Evolutionary conservation across 2,329 filamentous ascomycete species (phyloP).

Genomic region (Penicillium sp.): DNA sequence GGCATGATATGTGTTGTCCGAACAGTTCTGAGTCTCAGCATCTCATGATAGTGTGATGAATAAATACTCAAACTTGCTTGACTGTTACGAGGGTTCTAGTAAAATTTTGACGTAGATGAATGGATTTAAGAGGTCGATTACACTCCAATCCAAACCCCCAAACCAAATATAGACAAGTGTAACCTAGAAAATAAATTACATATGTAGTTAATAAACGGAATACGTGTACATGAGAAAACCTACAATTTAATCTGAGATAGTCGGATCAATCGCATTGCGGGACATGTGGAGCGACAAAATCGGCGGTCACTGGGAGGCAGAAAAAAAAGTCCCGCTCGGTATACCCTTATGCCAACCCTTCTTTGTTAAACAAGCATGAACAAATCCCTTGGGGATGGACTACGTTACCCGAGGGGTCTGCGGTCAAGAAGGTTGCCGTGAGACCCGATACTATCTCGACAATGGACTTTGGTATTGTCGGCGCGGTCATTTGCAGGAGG

Average conservation of each 20-base stretch:
- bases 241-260: background rate
- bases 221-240: background rate
- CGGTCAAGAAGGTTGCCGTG: slow-evolving; percentile 65
- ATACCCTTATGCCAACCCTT: background rate
- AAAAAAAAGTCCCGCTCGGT: slow-evolving; percentile 20
- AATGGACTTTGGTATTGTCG: slow-evolving; percentile 76
- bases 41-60: slow-evolving; percentile 41
- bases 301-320: slow-evolving; percentile 23
- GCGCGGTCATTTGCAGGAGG: slow-evolving; percentile 76
- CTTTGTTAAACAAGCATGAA: slow-evolving; percentile 28
- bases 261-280: slow-evolving; percentile 2
- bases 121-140: background rate
- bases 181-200: background rate
- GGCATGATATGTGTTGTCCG: slow-evolving; percentile 34
- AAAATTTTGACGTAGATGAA: background rate
- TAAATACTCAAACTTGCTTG: slow-evolving; percentile 21
- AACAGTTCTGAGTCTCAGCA: slow-evolving; percentile 35
- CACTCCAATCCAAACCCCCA: background rate
- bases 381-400: slow-evolving; percentile 35
- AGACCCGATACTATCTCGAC: slow-evolving; percentile 67
- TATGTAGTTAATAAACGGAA: background rate
- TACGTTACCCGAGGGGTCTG: slow-evolving; percentile 50
- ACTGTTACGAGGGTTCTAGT: background rate
- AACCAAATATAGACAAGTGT: background rate
- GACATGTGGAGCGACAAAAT: slow-evolving; percentile 6